phyloP scores from a whole-genome alignment of 2,329 filamentous ascomycete genomes.

The Aspergillus flavus region DNA sequence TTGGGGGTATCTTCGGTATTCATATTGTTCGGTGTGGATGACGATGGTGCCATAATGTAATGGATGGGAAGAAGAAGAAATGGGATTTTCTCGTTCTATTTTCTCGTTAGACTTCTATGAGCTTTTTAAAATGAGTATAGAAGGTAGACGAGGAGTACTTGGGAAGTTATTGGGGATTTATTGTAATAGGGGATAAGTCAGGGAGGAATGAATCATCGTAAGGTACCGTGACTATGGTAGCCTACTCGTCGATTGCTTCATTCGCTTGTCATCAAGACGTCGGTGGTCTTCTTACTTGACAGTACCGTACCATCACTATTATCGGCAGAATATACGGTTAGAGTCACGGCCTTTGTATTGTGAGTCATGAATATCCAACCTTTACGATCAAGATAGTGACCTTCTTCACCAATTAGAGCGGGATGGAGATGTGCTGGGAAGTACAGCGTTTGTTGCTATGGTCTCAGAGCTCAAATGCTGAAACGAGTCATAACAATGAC shows the following conservation, averaged over 20 bases:
- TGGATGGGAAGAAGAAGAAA: not conserved
- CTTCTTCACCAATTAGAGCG: too few species aligned
- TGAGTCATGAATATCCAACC: not conserved
- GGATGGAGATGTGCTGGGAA: too few species aligned
- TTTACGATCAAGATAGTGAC: not conserved
- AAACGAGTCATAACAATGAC: too few species aligned
- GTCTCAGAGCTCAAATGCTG: too few species aligned
- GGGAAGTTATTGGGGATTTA: too few species aligned
- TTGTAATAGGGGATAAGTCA: too few species aligned
- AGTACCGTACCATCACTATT: not conserved
- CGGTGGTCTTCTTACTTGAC: not conserved
- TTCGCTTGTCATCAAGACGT: not conserved
- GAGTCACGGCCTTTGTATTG: too few species aligned
- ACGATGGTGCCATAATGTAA: not conserved
- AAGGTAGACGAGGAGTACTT: too few species aligned
- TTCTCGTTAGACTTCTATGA: not conserved
- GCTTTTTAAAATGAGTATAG: too few species aligned
- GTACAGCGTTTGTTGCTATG: too few species aligned
- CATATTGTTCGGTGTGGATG: not conserved
- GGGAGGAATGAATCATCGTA: too few species aligned
- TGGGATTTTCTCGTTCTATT: too few species aligned
- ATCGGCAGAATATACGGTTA: not conserved
- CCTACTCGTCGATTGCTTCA: not conserved
- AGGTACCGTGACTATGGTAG: not conserved
- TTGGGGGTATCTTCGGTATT: accelerated